Evolutionary conservation across 768 basidiomycete genomes (phyloP).

Genomic region (Lyophyllum semitale): DNA sequence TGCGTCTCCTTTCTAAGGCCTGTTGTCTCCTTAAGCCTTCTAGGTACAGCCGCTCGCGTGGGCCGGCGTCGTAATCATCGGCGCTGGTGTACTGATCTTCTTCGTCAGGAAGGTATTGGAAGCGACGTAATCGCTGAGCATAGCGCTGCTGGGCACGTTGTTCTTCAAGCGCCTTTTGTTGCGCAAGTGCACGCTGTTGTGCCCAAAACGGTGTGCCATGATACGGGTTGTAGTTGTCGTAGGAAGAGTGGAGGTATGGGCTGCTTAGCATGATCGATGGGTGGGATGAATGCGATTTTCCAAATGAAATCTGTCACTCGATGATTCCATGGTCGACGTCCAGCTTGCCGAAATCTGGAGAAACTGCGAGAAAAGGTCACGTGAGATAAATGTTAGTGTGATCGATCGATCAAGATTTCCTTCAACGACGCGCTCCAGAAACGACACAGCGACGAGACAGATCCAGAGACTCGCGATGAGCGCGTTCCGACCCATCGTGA

Average conservation of each 20-base stretch:
- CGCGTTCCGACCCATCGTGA: neutral
- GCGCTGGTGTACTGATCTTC: conserved; percentile 32
- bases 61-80: conserved; percentile 29
- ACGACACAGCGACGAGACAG: neutral
- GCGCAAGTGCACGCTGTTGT: conserved; percentile 17
- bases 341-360: conserved; percentile 1
- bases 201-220: conserved; percentile 17
- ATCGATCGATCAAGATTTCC: neutral
- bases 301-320: neutral
- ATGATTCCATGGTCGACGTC: neutral
- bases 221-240: conserved; percentile 27
- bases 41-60: conserved; percentile 34
- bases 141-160: conserved; percentile 27
- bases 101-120: conserved; percentile 38
- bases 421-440: neutral
- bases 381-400: conserved; percentile 1
- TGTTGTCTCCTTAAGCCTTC: conserved; percentile 30
- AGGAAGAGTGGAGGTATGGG: conserved; percentile 24
- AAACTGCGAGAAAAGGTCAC: conserved; percentile 10
- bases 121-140: conserved; percentile 30
- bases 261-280: conserved; percentile 23
- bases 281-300: neutral
- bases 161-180: conserved; percentile 21
- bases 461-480: neutral
- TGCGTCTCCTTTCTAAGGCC: conserved; percentile 26